Evolutionary conservation across 164 flowering plant species (phyloP), one percentile per base, ranked within the genome.

Genomic region (Vitis cinerea): DNA sequence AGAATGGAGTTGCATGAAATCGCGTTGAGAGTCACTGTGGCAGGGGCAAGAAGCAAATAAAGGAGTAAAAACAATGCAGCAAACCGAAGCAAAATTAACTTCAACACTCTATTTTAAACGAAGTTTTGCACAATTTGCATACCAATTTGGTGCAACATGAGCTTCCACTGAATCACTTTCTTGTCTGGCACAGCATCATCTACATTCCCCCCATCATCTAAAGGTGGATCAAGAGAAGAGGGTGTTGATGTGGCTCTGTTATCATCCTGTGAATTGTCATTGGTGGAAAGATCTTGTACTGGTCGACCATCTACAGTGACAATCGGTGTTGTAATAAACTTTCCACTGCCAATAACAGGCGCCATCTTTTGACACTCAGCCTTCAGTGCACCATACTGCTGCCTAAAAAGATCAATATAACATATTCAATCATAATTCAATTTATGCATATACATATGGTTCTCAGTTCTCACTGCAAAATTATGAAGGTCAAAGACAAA

Each of bases 111-210:
- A 37, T 37, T 37, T 37, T 37, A 13, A 61, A 69, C 52, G 48
- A 67, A 64, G 47, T 11, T 55, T 1, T 48, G 55, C 62, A 65
- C 15, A n/a, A 67, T 3, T 47, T 29, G 30, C 79, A 47, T 83
- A 93, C 98, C 97, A 62, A 93, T 93, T 78, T 93, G 98, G 81
- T 82, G 88, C 86, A 93, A 84, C 50, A 56, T 56, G 62, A 81
- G 90, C 81, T 84, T 91, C 98, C 98, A 93, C 60, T 85, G 83
- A 54, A 82, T 75, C 73, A 80, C 86, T 77, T 77, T 87, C 79
- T 86, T 80, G 61, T 83, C 81, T 50, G 70, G 16, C 57, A 73
- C 48, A 69, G 71, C 69, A 64, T 66, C 79, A 57, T 64, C 53
- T 44, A 29, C 61, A 68, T 19, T 53, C 52, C 29, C 63, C 14